Conservation (phyloP, 768 basidiomycete species). For the Tephrocybe sp. region DNA sequence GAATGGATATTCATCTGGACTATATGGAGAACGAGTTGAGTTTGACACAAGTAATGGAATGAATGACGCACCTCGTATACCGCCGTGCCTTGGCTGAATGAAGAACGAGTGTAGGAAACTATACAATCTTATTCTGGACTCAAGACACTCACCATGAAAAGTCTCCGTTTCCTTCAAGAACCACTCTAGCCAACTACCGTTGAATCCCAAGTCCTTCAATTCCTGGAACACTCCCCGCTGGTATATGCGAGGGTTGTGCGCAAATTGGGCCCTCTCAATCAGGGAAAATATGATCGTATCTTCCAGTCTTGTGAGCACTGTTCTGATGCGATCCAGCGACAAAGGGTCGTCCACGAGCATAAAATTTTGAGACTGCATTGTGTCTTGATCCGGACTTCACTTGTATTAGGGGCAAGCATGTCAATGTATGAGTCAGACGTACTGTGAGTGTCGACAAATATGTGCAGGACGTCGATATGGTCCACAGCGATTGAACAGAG, state of each 20-base stretch:
- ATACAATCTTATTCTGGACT: too few relatives aligned
- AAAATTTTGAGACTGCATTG: conserved; percentile 67
- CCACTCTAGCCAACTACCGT: conserved; percentile 96
- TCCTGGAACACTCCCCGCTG: conserved; percentile 75
- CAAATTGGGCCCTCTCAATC: conserved; percentile 97
- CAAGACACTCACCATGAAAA: conserved; percentile 75
- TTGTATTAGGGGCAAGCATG: background rate
- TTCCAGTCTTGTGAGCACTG: conserved; percentile 85
- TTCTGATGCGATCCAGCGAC: conserved; percentile 84
- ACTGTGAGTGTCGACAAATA: background rate
- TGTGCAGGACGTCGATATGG: background rate
- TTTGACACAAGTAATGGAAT: background rate
- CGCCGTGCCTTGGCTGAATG: conserved; percentile 84
- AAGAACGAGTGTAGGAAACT: conserved; percentile 3
- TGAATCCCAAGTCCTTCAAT: conserved; percentile 67
- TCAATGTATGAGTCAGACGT: background rate
- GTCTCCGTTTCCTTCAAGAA: conserved; percentile 92
- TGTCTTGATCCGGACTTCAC: conserved; percentile 4
- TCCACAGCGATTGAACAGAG: background rate
- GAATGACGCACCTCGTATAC: conserved; percentile 74
- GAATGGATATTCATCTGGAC: conserved; percentile 99
- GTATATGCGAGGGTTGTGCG: conserved; percentile 90
- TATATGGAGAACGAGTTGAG: conserved; percentile 27
- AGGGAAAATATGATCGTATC: conserved; percentile 98
- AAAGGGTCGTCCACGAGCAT: conserved; percentile 77